Base-by-base conservation (phyloP, 108 stramenopile genomes). In the Cyclotella baltica region DNA sequence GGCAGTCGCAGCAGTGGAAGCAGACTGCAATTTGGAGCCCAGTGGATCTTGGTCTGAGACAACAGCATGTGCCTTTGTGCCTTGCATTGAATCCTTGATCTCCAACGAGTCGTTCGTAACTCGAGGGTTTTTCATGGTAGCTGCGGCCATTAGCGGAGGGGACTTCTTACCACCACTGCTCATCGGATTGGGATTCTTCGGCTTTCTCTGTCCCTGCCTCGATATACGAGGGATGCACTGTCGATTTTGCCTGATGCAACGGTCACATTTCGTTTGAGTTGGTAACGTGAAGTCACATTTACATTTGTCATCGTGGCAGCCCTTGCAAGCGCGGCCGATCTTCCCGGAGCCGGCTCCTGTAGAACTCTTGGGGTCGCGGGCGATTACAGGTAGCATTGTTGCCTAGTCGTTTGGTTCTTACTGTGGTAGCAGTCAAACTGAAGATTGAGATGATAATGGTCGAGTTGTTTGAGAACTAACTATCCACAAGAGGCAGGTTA, bases 171-270 rank as follows among this genome's bases (percentile, higher is more conserved):
- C 19, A n/a, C 19, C n/a, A 52, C n/a, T 33, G 11, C 3, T 4
- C 16, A 23, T 28, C 22, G 11, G 3, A 6, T 46, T 28, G 11
- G 27, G 11, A 18, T 47, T 23, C 63, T 43, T 46, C 27, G 58
- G 25, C 63, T 15, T 30, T 28, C 63, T 57, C 56, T 57, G 25
- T 6, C 63, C 63, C 40, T 65, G 63, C 38, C 63, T 65, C 22
- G 63, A 65, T 4, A 65, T 33, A 22, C 33, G 63, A 25, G 63
- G 63, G 15, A 65, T 22, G 38, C 63, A 65, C 33, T 46, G 15
- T 23, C 63, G 36, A 9, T 65, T 65, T 22, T 33, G 33, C 23
- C 40, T 18, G n/a, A 65, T 8, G 40, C 63, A 65, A 11, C 63
- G 63, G 25, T 65, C 63, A 40, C 63, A 65, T 40, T 47, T 22